Percentiles rank a stretch among this genome's conserved stretches.
Evolutionary conservation across 1,139 yeast species (phyloP).

Genomic region (Suhomyces bokatorum): DNA sequence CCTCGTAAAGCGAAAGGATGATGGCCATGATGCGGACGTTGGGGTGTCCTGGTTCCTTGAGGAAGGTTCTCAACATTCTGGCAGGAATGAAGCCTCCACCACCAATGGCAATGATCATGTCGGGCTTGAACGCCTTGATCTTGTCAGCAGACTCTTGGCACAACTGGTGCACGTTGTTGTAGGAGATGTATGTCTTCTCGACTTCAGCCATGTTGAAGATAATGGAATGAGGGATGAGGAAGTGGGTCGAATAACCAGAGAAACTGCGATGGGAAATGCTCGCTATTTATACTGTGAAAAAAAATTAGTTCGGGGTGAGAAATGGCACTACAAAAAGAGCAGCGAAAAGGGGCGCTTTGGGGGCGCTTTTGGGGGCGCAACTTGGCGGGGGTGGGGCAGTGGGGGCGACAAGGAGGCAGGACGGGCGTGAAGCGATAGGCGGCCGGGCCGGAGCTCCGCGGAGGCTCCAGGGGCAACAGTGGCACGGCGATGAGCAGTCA

Average conservation of each 20-base stretch:
- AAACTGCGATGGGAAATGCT: conserved; percentile 3
- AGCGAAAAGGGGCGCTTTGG: too few relatives aligned
- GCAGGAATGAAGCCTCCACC: conserved; percentile 98
- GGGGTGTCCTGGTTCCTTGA: conserved; percentile 82
- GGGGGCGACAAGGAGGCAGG: too few relatives aligned
- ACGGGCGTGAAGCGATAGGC: neutral
- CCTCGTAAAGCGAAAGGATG: conserved; percentile 87
- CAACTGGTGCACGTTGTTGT: conserved; percentile 89
- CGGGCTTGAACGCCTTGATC: conserved; percentile 69
- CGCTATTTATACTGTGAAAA: conserved; percentile 8
- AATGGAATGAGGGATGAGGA: too few relatives aligned
- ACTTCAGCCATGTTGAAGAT: conserved; percentile 25
- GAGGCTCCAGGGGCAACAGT: neutral
- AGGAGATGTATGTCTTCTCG: conserved; percentile 78
- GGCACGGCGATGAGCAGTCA: too few relatives aligned
- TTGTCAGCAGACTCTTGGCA: conserved; percentile 82
- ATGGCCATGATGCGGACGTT: conserved; percentile 94
- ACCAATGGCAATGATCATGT: conserved; percentile 84
- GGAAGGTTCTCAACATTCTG: conserved; percentile 85
- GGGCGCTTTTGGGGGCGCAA: too few relatives aligned
- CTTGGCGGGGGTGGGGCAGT: too few relatives aligned
- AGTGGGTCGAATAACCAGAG: conserved; percentile 6
- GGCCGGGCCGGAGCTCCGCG: neutral
- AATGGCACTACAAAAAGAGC: neutral
- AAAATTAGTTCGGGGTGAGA: conserved; percentile 1